phyloP scores from a whole-genome alignment of 306 rosid species.

The Glycine soja region DNA sequence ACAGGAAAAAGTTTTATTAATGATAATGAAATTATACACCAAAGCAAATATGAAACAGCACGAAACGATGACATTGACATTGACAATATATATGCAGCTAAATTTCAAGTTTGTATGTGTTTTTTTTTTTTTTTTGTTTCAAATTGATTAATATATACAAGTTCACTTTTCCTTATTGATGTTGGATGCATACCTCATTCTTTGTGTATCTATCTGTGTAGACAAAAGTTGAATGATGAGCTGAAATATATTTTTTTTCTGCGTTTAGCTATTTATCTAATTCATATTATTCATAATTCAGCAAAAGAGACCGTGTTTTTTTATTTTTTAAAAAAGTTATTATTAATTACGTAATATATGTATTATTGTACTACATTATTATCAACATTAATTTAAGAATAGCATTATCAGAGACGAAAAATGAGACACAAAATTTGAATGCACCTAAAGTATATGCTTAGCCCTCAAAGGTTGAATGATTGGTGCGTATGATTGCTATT shows the following conservation, averaged over 20 bases:
- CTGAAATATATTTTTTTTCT: not conserved
- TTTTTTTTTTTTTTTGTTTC: not conserved
- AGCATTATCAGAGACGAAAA: not conserved
- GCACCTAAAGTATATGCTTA: not conserved
- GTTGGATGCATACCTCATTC: not conserved
- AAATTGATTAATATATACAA: not conserved
- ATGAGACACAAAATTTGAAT: constrained; percentile 4
- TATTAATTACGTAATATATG: not conserved
- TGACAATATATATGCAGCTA: not conserved
- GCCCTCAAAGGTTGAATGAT: constrained; percentile 3
- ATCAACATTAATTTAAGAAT: not conserved
- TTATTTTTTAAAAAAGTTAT: too few relatives aligned
- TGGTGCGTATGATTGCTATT: not conserved
- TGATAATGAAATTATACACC: too few relatives aligned
- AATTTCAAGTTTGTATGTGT: not conserved
- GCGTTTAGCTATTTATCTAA: not conserved
- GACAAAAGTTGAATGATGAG: not conserved
- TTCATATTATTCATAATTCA: not conserved
- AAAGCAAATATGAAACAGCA: not conserved
- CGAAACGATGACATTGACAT: not conserved
- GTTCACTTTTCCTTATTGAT: not conserved
- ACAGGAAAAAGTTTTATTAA: too few relatives aligned
- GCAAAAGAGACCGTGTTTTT: not conserved
- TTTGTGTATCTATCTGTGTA: not conserved
- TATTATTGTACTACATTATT: not conserved